phyloP scores from a whole-genome alignment of 805 yeast genomes.

The Nakazawaea siamensis region DNA sequence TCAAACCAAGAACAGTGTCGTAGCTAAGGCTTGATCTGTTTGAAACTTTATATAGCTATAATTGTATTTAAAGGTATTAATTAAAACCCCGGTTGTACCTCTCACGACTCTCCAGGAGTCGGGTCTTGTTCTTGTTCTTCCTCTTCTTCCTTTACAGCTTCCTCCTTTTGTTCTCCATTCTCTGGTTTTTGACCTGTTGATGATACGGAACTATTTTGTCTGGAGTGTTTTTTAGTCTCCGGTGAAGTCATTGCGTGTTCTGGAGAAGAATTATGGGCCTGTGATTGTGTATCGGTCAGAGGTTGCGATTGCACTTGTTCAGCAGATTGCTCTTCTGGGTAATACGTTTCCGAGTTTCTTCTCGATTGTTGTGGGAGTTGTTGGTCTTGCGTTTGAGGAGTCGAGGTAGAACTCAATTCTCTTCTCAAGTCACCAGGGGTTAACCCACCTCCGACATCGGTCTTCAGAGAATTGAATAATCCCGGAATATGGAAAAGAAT shows the following conservation, averaged over 20 bases:
- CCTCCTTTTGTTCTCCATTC: too few species aligned
- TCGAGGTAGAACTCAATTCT: conserved; percentile 16
- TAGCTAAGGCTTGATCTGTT: conserved; percentile 5
- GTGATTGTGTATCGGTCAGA: too few species aligned
- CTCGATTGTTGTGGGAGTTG: conserved; percentile 1
- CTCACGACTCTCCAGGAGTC: not conserved
- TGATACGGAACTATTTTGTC: too few species aligned
- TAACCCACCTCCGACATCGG: conserved; percentile 8
- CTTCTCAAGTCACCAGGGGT: conserved; percentile 5
- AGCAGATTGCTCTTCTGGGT: too few species aligned
- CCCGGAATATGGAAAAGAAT: conserved; percentile 74
- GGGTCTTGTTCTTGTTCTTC: not conserved
- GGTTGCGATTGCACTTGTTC: too few species aligned
- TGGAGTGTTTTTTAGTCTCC: too few species aligned
- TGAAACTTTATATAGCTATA: not conserved
- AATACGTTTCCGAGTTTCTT: not conserved
- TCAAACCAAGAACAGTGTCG: conserved; percentile 9
- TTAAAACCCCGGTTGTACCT: too few species aligned
- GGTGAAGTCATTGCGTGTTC: too few species aligned
- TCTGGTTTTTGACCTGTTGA: too few species aligned
- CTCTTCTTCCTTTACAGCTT: too few species aligned
- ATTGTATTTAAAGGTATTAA: too few species aligned
- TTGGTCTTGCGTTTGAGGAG: conserved; percentile 1
- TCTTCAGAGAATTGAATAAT: conserved; percentile 27
- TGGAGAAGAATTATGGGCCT: too few species aligned